phyloP scores from a whole-genome alignment of 352 stramenopile genomes.

The Elongisporangium prolatum region DNA sequence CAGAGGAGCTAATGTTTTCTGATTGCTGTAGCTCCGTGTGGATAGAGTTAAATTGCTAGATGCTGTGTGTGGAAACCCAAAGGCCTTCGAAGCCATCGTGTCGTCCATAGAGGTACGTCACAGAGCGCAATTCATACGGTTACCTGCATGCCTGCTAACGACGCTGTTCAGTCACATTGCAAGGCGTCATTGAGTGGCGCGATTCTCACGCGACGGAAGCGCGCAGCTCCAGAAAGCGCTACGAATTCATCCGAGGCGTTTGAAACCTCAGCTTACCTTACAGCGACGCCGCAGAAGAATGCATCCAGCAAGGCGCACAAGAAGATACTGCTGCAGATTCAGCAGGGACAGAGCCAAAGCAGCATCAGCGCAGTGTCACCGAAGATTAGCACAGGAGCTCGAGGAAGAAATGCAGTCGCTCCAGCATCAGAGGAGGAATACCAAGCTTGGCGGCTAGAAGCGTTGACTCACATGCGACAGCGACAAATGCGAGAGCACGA shows the following conservation, averaged over 20 bases:
- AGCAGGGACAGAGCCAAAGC: not conserved
- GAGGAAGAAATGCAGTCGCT: not conserved
- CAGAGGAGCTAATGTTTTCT: not conserved
- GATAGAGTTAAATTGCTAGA: slow-evolving; percentile 54
- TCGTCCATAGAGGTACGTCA: slow-evolving; percentile 52
- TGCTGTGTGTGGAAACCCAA: slow-evolving; percentile 53
- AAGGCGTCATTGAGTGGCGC: slow-evolving; percentile 36
- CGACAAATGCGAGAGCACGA: not conserved
- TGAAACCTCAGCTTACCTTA: not conserved
- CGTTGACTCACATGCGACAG: slow-evolving; percentile 6
- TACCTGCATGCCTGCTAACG: no score
- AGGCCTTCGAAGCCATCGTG: slow-evolving; percentile 60
- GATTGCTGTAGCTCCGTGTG: slow-evolving; percentile 38
- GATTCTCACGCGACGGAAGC: slow-evolving; percentile 31
- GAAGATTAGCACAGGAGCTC: not conserved
- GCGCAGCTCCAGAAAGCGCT: not conserved
- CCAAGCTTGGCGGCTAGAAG: slow-evolving; percentile 4
- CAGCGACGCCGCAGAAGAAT: not conserved
- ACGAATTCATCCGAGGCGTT: not conserved
- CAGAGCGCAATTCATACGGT: not conserved
- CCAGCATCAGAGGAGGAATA: slow-evolving; percentile 3
- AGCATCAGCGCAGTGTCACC: not conserved
- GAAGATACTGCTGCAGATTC: not conserved
- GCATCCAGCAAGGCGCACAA: not conserved
- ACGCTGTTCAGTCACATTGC: slow-evolving; percentile 27